Conservation (phyloP, 2,329 filamentous ascomycete genomes). For the Metarhizium guizhouense region DNA sequence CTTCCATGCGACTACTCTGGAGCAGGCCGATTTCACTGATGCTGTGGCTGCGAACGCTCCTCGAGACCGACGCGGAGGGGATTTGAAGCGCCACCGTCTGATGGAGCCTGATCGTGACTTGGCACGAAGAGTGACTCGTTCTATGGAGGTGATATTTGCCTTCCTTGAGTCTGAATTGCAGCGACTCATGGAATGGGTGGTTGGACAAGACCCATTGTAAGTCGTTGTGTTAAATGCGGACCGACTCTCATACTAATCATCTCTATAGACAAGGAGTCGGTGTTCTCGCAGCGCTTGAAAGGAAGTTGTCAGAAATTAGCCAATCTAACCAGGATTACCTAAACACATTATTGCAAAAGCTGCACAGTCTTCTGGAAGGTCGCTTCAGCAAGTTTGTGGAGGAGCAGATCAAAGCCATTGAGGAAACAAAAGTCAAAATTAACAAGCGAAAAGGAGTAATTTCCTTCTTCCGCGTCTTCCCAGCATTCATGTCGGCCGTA, state of each 20-base stretch:
- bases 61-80: slow-evolving; percentile 59
- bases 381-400: slow-evolving; percentile 86
- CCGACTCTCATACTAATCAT: slow-evolving; percentile 7
- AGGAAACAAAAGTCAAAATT: slow-evolving; percentile 97
- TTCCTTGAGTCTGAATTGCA: slow-evolving; percentile 75
- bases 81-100: slow-evolving; percentile 63
- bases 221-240: slow-evolving; percentile 23
- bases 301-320: slow-evolving; percentile 67
- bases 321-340: slow-evolving; percentile 93
- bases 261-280: slow-evolving; percentile 72
- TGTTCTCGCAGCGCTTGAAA: slow-evolving; percentile 71
- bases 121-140: slow-evolving; percentile 73
- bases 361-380: slow-evolving; percentile 64
- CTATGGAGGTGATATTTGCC: slow-evolving; percentile 82
- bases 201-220: slow-evolving; percentile 73
- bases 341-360: slow-evolving; percentile 66
- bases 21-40: slow-evolving; percentile 76
- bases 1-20: slow-evolving; percentile 85
- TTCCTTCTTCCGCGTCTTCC: slow-evolving; percentile 89
- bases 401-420: slow-evolving; percentile 88
- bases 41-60: slow-evolving; percentile 59
- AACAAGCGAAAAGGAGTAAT: slow-evolving; percentile 98
- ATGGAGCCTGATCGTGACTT: slow-evolving; percentile 85
- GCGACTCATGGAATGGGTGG: slow-evolving; percentile 73
- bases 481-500: slow-evolving; percentile 70